Evolutionary conservation across 495 filamentous ascomycete species (phyloP).

Genomic region (Lophiotrema nucula): DNA sequence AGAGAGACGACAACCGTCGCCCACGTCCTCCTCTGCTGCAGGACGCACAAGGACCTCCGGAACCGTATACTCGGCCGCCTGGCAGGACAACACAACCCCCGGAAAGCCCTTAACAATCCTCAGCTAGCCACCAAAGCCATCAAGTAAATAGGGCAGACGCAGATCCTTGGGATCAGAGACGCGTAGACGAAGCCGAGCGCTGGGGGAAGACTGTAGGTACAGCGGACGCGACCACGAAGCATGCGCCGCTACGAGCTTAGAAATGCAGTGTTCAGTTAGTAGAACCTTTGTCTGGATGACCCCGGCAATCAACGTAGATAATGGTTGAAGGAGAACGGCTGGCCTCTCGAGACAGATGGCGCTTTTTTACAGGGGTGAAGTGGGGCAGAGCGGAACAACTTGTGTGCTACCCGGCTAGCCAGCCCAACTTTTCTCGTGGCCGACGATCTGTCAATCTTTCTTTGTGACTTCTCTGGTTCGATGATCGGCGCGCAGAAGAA

Average conservation of each 20-base stretch:
- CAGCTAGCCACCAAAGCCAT: constrained; percentile 16
- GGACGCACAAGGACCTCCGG: constrained; percentile 13
- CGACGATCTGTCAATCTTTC: background rate
- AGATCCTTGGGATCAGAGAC: constrained; percentile 10
- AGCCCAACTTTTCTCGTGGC: background rate
- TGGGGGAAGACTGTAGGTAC: constrained; percentile 6
- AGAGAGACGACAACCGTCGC: background rate
- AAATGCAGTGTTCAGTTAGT: background rate
- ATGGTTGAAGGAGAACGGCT: constrained; percentile 1
- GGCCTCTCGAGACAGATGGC: constrained; percentile 6
- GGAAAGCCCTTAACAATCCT: constrained; percentile 7
- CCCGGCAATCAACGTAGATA: constrained; percentile 1
- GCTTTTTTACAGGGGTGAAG: background rate
- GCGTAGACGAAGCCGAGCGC: constrained; percentile 3
- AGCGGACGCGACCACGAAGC: background rate
- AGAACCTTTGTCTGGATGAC: constrained; percentile 4
- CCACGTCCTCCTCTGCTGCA: constrained; percentile 5
- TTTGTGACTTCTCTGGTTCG: background rate
- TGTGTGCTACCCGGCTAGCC: no score
- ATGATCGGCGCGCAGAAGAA: background rate
- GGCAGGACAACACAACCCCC: constrained; percentile 6
- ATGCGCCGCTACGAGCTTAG: background rate
- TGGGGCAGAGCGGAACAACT: background rate
- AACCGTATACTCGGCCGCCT: constrained; percentile 8
- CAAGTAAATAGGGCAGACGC: constrained; percentile 7